Evolutionary conservation across 2,329 filamentous ascomycete genomes (phyloP), one percentile per base, ranked within the genome.

Genomic region (Microcyclospora pomicola): DNA sequence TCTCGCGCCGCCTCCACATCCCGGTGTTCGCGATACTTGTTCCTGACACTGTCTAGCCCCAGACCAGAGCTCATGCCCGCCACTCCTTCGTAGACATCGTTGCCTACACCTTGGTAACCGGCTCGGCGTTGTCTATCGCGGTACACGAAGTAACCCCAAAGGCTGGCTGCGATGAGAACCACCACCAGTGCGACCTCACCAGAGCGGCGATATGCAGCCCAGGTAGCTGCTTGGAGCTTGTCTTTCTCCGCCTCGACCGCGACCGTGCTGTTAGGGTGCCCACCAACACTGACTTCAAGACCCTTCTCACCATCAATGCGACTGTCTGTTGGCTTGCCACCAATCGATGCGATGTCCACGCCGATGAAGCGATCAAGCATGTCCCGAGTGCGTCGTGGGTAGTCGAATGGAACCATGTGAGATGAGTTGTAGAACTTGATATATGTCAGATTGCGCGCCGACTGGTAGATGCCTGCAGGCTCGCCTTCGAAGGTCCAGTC

Each of bases 341-440:
- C 88, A 47, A 95, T 92, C 53, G 74, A 80, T 50, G 75, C 81
- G 48, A 96, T 92, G 55, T 96, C 86, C 31, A 98, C 84, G 35
- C 77, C 75, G 72, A 96, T 85, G 64, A 98, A 94, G 31, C 91
- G 82, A 61, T 98, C 88, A 12, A 98, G 76, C 91, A 98, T 98
- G 59, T 96, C 91, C 44, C 88, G 76, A 14, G 79, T 82, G 43
- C 86, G 80, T 34, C 85, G 77, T 1, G 88, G 80, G 51, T 82
- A 82, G 60, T 98, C 88, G 54, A 91, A 96, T 1, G 91, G 92
- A 1, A 98, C 91, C 91, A 98, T 98, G 61, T 98, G 91, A 35
- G 83, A 93, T 12, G 85, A 78, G 59, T 98, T 93, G 67, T 93
- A 84, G 63, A 96, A 94, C 31, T 92, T 70, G 27, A 98, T 79